Evolutionary conservation across 495 filamentous ascomycete genomes (phyloP).

Genomic region (Lepidopterella palustris): DNA sequence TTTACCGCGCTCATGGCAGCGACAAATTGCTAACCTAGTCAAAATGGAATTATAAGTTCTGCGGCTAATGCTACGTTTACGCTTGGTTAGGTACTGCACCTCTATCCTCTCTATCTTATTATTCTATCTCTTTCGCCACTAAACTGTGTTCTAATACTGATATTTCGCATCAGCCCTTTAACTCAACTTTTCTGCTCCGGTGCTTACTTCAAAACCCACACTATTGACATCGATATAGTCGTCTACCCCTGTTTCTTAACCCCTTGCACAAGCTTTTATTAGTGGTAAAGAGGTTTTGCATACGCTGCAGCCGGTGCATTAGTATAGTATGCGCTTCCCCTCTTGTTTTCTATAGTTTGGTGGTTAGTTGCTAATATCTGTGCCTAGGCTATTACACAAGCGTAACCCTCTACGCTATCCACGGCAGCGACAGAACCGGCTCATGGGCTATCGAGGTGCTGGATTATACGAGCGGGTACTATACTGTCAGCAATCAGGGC

Average conservation of each 20-base stretch:
- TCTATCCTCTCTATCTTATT: not conserved
- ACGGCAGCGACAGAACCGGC: not conserved
- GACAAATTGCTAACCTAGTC: not conserved
- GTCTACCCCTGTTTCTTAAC: not conserved
- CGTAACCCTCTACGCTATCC: not conserved
- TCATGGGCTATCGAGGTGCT: not conserved
- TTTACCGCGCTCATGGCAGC: not conserved
- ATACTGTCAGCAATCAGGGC: too few relatives aligned
- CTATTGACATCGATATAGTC: conserved; percentile 1
- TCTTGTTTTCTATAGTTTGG: not conserved
- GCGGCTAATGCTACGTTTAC: not conserved
- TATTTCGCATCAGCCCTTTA: not conserved
- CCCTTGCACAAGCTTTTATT: not conserved
- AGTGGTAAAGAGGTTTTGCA: not conserved
- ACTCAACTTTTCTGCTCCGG: not conserved
- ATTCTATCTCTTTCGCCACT: not conserved
- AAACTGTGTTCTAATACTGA: not conserved
- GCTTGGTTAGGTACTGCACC: not conserved
- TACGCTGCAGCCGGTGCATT: not conserved
- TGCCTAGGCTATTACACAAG: not conserved
- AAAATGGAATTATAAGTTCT: not conserved
- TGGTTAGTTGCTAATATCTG: too few relatives aligned
- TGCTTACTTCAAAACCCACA: conserved; percentile 4
- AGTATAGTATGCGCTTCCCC: not conserved
- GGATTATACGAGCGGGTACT: not conserved